phyloP scores from a whole-genome alignment of 306 rosid genomes.

The Clitoria ternatea region DNA sequence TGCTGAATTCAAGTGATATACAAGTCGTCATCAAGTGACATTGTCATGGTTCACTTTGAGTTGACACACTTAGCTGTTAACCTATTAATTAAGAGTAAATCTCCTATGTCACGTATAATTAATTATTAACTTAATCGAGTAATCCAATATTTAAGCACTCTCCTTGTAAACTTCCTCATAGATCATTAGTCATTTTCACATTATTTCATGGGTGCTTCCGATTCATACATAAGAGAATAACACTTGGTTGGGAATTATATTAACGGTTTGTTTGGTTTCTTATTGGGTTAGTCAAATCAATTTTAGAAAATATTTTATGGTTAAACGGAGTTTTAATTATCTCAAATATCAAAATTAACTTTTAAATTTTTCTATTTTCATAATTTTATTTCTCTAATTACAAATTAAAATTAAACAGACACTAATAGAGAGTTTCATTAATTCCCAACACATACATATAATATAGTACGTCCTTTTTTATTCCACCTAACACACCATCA shows the following conservation, averaged over 20 bases:
- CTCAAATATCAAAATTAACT: no score
- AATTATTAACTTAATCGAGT: neutral
- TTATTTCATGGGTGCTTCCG: constrained; percentile 41
- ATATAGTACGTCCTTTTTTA: neutral
- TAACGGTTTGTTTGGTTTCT: no score
- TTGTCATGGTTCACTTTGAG: constrained; percentile 16
- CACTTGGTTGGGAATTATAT: constrained; percentile 26
- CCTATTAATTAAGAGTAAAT: constrained; percentile 20
- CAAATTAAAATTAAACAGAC: no score
- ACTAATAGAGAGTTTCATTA: neutral
- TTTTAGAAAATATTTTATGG: no score
- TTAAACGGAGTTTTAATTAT: no score
- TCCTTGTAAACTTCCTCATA: constrained; percentile 23
- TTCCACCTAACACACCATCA: constrained; percentile 23
- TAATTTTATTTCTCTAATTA: no score
- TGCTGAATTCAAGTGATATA: neutral
- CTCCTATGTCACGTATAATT: constrained; percentile 18
- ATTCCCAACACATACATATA: neutral
- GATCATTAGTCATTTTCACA: constrained; percentile 36
- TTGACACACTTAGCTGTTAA: constrained; percentile 44
- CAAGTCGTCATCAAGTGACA: constrained; percentile 35
- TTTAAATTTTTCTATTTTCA: no score
- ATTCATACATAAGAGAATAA: constrained; percentile 13
- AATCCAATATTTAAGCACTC: neutral
- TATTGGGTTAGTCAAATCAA: no score